These are phyloP conservation scores for Dioscorea alata DNA, from an alignment of 106 monocot genomes.

Conservation along the genomic window DNA sequence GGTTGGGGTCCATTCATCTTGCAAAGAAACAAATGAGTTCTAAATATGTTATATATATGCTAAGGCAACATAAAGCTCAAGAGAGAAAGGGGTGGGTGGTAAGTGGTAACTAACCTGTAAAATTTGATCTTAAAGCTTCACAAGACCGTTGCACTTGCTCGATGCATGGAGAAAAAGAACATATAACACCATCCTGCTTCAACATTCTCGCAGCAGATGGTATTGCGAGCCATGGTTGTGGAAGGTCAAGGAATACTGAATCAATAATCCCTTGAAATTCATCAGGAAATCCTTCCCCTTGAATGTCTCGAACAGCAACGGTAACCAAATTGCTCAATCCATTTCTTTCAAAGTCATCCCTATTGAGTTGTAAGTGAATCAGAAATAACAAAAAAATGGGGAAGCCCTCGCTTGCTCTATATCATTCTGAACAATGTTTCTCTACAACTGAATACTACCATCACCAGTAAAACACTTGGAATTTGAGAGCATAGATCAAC, in stretches of 20 bases:
- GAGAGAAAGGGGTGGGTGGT: background rate
- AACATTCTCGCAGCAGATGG: constrained; percentile 70
- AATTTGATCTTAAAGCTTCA: constrained; percentile 49
- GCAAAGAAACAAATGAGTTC: too few species aligned
- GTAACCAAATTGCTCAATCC: constrained; percentile 75
- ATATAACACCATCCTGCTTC: constrained; percentile 84
- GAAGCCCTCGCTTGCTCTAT: too few species aligned
- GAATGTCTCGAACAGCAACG: constrained; percentile 79
- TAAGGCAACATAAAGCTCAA: background rate
- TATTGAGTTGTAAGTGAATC: constrained; percentile 3
- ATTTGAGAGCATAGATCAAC: too few species aligned
- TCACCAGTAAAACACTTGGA: too few species aligned
- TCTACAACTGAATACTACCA: too few species aligned
- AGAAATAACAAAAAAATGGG: background rate
- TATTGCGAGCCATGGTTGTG: constrained; percentile 92
- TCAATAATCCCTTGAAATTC: constrained; percentile 58
- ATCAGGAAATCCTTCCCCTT: constrained; percentile 91
- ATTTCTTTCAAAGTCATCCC: constrained; percentile 82
- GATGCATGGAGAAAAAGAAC: constrained; percentile 98
- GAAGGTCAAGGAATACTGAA: constrained; percentile 94
- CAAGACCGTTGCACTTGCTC: constrained; percentile 97
- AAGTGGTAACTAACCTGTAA: constrained; percentile 53
- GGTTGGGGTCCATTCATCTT: too few species aligned
- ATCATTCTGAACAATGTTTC: too few species aligned
- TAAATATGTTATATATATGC: background rate